Percentiles rank a stretch among this genome's conserved stretches.
phyloP scores from a whole-genome alignment of 257 asterid genomes.

The Solanum rostratum region DNA sequence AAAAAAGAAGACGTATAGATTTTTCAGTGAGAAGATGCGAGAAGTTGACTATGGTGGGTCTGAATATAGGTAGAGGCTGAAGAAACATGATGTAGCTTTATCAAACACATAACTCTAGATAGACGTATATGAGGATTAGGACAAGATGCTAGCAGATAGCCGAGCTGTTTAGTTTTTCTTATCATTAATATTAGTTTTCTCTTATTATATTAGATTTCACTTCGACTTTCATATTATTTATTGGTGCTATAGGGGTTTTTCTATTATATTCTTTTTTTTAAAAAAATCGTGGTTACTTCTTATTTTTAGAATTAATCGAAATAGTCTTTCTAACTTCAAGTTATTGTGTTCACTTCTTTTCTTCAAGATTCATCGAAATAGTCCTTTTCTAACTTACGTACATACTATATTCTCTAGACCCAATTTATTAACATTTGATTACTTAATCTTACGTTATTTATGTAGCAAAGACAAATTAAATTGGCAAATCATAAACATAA shows the following conservation, averaged over 20 bases:
- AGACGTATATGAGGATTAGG: neutral
- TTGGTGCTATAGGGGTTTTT: neutral
- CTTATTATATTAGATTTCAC: neutral
- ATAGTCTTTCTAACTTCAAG: too few relatives aligned
- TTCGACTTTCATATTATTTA: neutral
- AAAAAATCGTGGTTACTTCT: too few relatives aligned
- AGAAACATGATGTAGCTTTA: rapidly evolving
- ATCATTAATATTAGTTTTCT: neutral
- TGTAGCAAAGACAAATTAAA: neutral
- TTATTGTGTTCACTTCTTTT: too few relatives aligned
- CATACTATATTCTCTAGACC: too few relatives aligned
- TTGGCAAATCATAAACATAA: neutral
- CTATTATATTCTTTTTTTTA: neutral
- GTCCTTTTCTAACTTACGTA: too few relatives aligned
- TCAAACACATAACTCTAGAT: neutral
- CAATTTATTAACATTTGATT: neutral
- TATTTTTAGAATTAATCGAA: too few relatives aligned
- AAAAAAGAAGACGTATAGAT: too few relatives aligned
- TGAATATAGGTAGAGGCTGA: neutral
- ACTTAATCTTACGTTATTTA: neutral
- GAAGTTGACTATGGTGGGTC: neutral
- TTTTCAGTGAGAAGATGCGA: too few relatives aligned
- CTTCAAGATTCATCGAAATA: too few relatives aligned
- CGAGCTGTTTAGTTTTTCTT: neutral
- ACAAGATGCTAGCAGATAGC: neutral